phyloP scores from a whole-genome alignment of 768 basidiomycete genomes.

The Phylloporus arenicola region DNA sequence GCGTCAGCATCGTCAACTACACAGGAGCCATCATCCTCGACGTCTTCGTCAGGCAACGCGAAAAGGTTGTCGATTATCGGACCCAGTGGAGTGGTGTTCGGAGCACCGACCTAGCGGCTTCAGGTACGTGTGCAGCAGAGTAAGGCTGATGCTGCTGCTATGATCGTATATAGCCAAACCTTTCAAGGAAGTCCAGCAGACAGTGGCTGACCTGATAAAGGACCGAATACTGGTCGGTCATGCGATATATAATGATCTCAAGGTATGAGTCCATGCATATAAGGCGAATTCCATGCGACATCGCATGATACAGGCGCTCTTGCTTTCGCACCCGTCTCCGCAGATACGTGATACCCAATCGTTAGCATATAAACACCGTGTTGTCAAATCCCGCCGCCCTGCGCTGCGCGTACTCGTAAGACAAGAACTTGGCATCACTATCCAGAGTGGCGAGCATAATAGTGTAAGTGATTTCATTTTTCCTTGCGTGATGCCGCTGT shows the following conservation, averaged over 20 bases:
- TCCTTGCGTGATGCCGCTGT: not conserved
- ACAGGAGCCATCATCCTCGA: constrained; percentile 77
- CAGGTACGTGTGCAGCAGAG: constrained; percentile 31
- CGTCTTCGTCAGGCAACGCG: constrained; percentile 79
- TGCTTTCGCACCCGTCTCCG: constrained; percentile 64
- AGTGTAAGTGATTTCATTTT: constrained; percentile 51
- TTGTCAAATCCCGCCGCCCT: constrained; percentile 58
- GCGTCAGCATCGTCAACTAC: constrained; percentile 88
- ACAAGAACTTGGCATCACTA: constrained; percentile 71
- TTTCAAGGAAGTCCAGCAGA: constrained; percentile 75
- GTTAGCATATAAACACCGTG: constrained; percentile 52
- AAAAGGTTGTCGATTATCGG: constrained; percentile 87
- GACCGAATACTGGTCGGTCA: constrained; percentile 85
- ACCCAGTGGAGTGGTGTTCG: constrained; percentile 88
- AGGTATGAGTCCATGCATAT: constrained; percentile 34
- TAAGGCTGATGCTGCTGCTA: not conserved
- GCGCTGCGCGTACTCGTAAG: constrained; percentile 76
- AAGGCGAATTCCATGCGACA: not conserved
- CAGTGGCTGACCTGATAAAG: constrained; percentile 69
- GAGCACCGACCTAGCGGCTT: constrained; percentile 63
- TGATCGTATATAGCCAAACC: constrained; percentile 50
- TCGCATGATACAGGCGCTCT: constrained; percentile 39
- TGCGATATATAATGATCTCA: constrained; percentile 86
- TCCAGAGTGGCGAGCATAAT: constrained; percentile 86
- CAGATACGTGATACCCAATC: constrained; percentile 67